Base-by-base conservation (phyloP, 345 rosid genomes). In the Bruguiera sexangula region DNA sequence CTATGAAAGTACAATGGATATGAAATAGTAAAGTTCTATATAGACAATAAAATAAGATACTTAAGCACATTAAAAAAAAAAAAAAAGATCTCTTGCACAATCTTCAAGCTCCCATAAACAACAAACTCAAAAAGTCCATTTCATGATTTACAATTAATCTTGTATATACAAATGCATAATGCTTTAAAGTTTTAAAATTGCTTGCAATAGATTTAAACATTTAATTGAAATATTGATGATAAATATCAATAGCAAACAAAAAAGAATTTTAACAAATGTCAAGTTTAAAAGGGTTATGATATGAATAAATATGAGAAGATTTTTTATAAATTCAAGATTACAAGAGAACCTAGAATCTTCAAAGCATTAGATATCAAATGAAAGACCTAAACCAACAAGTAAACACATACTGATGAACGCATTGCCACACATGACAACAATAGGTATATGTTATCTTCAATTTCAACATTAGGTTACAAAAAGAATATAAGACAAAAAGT, bases 371-470 rank as follows among this genome's bases (percentile, higher is more conserved):
- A 22, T 32, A 37, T 18, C 24, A 60, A 74, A 51, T 71, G 75
- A 74, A 70, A 77, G 48, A 67, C 97, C 98, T 94, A 83, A 78
- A 91, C 80, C 66, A 94, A 74, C 67, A 84, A 80, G 69, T 89
- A 93, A 69, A 83, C 69, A 82, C 95, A 87, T 58, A 87, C 73
- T 48, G 86, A 71, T 70, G 97, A 94, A 77, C 87, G 86, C 3
- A 95, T 97, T 34, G 95, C 96, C 0, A 94, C 97, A 27, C 96
- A 84, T 46, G 96, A 91, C 79, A 94, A 72, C 55, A 94, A 57
- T 7, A 95, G 97, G 11, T 95, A 91, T 70, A 89, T 81, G 76
- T 70, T 53, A 80, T 94, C 98, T 76, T 91, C 95, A 11, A 91
- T 94, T 80, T 85, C 93, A 46, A 86, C 82, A 83, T 94, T 89